Evolutionary conservation across 148 eudicot genomes (phyloP), one percentile per base, ranked within the genome.

Genomic region (Linanthus parryae): DNA sequence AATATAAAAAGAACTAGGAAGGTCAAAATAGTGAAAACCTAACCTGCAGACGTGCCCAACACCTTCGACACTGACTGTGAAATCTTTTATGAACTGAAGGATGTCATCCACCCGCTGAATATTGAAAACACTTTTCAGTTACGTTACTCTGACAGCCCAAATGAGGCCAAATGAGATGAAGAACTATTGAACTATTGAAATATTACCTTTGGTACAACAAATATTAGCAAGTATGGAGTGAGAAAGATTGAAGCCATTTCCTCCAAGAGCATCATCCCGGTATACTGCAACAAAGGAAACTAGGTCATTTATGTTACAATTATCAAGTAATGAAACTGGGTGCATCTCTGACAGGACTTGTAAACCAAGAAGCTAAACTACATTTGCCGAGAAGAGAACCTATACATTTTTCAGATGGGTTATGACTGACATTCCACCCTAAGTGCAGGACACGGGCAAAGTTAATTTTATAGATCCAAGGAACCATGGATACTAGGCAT

Each of bases 31-130:
- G 22, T 13, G 9, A 60, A 44, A 48, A 19, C 51, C 67, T 18
- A 65, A 81, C 98, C 98, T 84, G 92, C 98, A 92, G 40, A 92
- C 94, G 65, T 87, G 81, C 26, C 98, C 98, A 52, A 92, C 94
- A 39, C 98, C 98, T 70, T 86, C 94, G 38, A 87, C 68, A 55
- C 84, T 59, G 47, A 77, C 90, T 2, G 98, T 92, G 66, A 79
- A 87, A 59, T 87, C 88, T 2, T 71, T 28, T 57, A 92, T 84
- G 70, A 92, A 92, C 48, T 87, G 82, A 74, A 92, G 64, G 66
- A 87, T 81, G 48, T 73, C 85, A 51, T 87, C 87, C 52, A 84
- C 94, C 41, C 82, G 66, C 96, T 87, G 87, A 69, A 67, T 16
- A 37, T 37, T 33, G 37, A 69, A 22, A 57, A 18, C 52, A 29